A percentile compares a stretch with the other conserved stretches of the same genome.
Conservation (phyloP, 164 flowering plant genomes). For the Cinnamomum micranthum region DNA sequence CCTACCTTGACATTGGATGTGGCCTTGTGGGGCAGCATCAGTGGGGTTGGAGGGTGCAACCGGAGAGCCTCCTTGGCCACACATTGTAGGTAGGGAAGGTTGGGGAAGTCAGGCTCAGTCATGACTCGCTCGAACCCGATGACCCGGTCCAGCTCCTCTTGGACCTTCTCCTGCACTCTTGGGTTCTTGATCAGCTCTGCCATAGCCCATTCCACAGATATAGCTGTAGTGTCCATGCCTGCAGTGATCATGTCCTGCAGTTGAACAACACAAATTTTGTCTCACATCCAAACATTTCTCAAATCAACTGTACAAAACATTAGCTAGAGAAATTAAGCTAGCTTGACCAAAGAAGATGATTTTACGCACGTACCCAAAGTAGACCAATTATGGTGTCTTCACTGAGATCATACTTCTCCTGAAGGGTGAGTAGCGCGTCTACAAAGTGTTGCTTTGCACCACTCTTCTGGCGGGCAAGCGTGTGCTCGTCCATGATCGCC, state of each 20-base stretch:
- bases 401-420: slow-evolving; percentile 27
- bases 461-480: slow-evolving; percentile 7
- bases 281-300: too few species aligned
- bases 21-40: slow-evolving; percentile 44
- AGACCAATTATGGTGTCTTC: slow-evolving; percentile 22
- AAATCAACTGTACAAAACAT: not conserved
- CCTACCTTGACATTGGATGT: slow-evolving; percentile 29
- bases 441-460: slow-evolving; percentile 28
- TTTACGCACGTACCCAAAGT: slow-evolving; percentile 25
- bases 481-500: slow-evolving; percentile 25
- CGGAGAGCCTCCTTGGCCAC: slow-evolving; percentile 35
- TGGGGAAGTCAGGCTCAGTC: slow-evolving; percentile 32
- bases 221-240: slow-evolving; percentile 40
- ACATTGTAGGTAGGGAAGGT: slow-evolving; percentile 35
- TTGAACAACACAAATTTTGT: not conserved
- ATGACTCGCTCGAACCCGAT: slow-evolving; percentile 30
- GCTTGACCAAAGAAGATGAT: not conserved
- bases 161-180: slow-evolving; percentile 33
- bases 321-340: too few species aligned
- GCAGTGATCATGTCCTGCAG: slow-evolving; percentile 44
- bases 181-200: slow-evolving; percentile 40
- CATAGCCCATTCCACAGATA: slow-evolving; percentile 40
- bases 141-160: slow-evolving; percentile 37
- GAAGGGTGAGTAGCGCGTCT: slow-evolving; percentile 24
- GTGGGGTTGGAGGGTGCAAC: slow-evolving; percentile 39